phyloP scores from a whole-genome alignment of 225 moss, liverwort and hornwort species.

The Rhytidiadelphus loreus region DNA sequence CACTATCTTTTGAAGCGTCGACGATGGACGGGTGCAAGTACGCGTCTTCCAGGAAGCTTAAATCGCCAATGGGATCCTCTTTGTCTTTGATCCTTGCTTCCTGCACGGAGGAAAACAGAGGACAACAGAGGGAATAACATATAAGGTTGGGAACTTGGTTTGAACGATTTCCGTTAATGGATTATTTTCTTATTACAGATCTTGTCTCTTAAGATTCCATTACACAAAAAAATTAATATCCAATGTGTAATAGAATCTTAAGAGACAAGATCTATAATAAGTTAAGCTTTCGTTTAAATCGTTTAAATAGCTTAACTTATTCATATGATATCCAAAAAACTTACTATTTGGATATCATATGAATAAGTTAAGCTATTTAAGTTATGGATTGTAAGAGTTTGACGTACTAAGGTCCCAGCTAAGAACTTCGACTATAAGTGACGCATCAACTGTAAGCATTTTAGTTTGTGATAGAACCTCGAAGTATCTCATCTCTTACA shows the following conservation, averaged over 20 bases:
- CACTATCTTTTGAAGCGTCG: neutral
- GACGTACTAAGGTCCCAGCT: neutral
- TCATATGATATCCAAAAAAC: too few relatives aligned
- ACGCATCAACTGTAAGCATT: neutral
- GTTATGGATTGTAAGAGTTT: neutral
- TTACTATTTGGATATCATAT: neutral
- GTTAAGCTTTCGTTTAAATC: too few relatives aligned
- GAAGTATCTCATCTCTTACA: neutral
- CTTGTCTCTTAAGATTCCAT: neutral
- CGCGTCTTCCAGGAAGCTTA: constrained; percentile 28
- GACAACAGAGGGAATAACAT: neutral
- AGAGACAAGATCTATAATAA: too few relatives aligned
- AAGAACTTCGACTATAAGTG: neutral
- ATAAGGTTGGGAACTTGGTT: neutral
- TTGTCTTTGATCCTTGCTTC: constrained; percentile 71
- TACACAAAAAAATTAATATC: too few relatives aligned
- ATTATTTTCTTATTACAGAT: neutral
- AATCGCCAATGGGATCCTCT: constrained; percentile 13
- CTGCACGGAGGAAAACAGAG: constrained; percentile 4
- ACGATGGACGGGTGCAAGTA: constrained; percentile 70
- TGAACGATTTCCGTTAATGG: too few relatives aligned
- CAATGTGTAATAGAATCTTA: too few relatives aligned
- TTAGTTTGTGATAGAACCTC: neutral
- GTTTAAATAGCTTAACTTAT: too few relatives aligned
- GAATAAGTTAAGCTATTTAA: neutral